phyloP scores from a whole-genome alignment of 192 early-diverging fungal genomes.

The Dissophora globulifera region DNA sequence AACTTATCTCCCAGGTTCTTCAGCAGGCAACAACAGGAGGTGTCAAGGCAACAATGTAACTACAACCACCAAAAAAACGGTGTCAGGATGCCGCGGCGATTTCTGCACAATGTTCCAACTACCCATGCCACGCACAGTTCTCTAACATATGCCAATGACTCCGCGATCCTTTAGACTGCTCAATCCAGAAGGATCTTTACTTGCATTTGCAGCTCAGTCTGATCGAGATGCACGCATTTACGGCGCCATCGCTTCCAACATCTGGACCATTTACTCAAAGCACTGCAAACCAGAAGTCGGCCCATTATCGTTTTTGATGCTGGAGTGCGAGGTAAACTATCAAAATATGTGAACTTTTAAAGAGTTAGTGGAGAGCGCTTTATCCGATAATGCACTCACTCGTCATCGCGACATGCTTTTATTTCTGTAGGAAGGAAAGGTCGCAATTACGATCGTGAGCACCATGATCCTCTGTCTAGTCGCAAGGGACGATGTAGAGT shows the following conservation, averaged over 20 bases:
- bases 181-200: slow-evolving; percentile 65
- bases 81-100: too few relatives aligned
- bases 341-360: background rate
- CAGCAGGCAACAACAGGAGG: slow-evolving; percentile 65
- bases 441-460: slow-evolving; percentile 55
- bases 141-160: too few relatives aligned
- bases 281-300: slow-evolving; percentile 47
- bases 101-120: too few relatives aligned
- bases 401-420: too few relatives aligned
- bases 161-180: slow-evolving; percentile 53
- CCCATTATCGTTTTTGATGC: slow-evolving; percentile 54
- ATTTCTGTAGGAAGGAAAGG: slow-evolving; percentile 54
- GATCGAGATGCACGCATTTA: slow-evolving; percentile 65
- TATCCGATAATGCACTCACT: too few relatives aligned
- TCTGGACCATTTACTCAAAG: slow-evolving; percentile 67
- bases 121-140: too few relatives aligned
- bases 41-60: slow-evolving; percentile 64
- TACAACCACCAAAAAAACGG: background rate
- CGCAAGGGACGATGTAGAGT: slow-evolving; percentile 56
- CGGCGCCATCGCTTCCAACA: slow-evolving; percentile 68
- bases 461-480: slow-evolving; percentile 69
- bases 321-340: slow-evolving; percentile 59
- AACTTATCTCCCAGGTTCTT: slow-evolving; percentile 69
- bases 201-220: slow-evolving; percentile 65
- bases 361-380: background rate